phyloP scores from a whole-genome alignment of 768 basidiomycete genomes.

The Mycena rosella region DNA sequence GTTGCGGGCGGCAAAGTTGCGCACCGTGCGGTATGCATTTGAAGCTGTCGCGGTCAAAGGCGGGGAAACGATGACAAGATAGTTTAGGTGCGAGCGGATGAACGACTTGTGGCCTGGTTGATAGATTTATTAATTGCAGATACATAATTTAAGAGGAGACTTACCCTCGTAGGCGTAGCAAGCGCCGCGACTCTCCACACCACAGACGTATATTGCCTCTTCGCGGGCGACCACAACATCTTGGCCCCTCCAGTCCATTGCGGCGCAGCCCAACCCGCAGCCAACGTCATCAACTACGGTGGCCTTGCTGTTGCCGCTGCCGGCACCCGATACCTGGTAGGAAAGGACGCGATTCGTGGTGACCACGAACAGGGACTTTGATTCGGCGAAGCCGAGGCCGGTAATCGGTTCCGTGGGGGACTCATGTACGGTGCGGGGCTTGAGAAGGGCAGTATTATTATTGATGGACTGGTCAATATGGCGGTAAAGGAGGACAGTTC shows the following conservation, averaged over 20 bases:
- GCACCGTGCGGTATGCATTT: conserved; percentile 79
- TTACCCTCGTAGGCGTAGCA: conserved; percentile 95
- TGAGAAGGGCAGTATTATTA: conserved; percentile 84
- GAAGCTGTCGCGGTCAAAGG: conserved; percentile 77
- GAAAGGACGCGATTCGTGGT: conserved; percentile 86
- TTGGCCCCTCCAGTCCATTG: conserved; percentile 78
- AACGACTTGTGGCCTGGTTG: conserved; percentile 79
- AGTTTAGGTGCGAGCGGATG: conserved; percentile 83
- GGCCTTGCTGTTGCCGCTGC: conserved; percentile 71
- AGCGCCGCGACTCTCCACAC: conserved; percentile 82
- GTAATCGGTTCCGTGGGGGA: conserved; percentile 91
- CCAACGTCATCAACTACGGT: conserved; percentile 89
- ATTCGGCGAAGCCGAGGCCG: conserved; percentile 88
- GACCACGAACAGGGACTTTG: conserved; percentile 85
- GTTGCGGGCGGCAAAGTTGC: conserved; percentile 74
- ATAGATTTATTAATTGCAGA: background rate
- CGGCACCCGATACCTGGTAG: conserved; percentile 80
- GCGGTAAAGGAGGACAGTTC: conserved; percentile 91
- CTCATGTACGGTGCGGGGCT: conserved; percentile 87
- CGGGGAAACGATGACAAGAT: conserved; percentile 91
- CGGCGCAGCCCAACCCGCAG: conserved; percentile 85
- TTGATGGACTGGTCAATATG: conserved; percentile 92
- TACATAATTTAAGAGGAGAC: conserved; percentile 12
- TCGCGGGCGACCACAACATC: conserved; percentile 90
- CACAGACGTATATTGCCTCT: conserved; percentile 92